Percentiles rank a stretch among this genome's conserved stretches.
These are phyloP conservation scores for Reutealis trisperma DNA, from an alignment of 345 rosid species.

Conservation along the genomic window DNA sequence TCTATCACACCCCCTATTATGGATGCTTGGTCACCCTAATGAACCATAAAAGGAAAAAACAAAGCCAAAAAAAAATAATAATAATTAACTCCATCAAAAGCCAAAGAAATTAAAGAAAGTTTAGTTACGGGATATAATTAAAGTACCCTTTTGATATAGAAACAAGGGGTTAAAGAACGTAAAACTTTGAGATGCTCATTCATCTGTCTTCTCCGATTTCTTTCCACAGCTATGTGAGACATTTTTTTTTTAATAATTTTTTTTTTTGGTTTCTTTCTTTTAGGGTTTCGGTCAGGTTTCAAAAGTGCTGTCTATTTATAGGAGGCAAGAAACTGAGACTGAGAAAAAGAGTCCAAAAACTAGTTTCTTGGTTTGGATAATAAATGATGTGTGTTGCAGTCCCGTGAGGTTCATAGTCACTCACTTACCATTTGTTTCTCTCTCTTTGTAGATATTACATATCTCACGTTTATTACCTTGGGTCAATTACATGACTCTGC, in stretches of 20 bases:
- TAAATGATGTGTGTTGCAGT: conserved; percentile 54
- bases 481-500: conserved; percentile 49
- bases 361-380: background rate
- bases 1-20: conserved; percentile 89
- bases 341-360: background rate
- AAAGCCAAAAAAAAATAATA: background rate
- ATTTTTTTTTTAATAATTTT: conserved; percentile 26
- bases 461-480: conserved; percentile 62
- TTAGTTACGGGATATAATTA: no score
- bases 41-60: no score
- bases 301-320: conserved; percentile 23
- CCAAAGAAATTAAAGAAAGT: background rate
- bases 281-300: background rate
- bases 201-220: conserved; percentile 95
- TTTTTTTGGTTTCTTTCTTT: background rate
- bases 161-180: conserved; percentile 88
- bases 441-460: conserved; percentile 25
- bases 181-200: conserved; percentile 86
- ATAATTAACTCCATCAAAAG: background rate
- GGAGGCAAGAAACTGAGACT: background rate
- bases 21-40: conserved; percentile 95
- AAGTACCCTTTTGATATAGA: conserved; percentile 86
- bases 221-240: conserved; percentile 91
- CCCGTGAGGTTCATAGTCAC: conserved; percentile 58
- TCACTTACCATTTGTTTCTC: conserved; percentile 6